phyloP scores from a whole-genome alignment of 1,139 yeast species.

The Scheffersomyces cryptocercus region DNA sequence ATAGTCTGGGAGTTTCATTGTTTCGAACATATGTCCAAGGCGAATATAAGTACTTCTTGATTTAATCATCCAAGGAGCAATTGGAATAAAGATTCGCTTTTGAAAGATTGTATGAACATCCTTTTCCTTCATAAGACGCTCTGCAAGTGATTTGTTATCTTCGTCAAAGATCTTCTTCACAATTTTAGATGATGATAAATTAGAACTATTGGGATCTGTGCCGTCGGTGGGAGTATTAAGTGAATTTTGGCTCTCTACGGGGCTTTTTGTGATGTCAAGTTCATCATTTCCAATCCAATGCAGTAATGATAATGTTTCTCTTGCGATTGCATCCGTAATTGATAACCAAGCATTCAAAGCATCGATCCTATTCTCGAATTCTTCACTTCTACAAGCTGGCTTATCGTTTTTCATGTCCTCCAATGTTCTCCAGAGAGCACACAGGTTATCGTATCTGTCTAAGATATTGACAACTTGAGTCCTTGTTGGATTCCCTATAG shows the following conservation, averaged over 20 bases:
- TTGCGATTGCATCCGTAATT: conserved; percentile 66
- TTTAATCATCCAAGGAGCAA: conserved; percentile 75
- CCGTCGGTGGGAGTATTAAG: conserved; percentile 23
- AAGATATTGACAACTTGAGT: conserved; percentile 59
- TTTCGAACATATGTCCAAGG: conserved; percentile 62
- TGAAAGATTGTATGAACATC: conserved; percentile 71
- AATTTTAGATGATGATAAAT: conserved; percentile 18
- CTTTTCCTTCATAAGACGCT: conserved; percentile 80
- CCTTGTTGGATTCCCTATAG: conserved; percentile 28
- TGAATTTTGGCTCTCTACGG: conserved; percentile 18
- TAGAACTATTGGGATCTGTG: conserved; percentile 25
- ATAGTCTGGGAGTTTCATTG: conserved; percentile 75
- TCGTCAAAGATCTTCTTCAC: conserved; percentile 53
- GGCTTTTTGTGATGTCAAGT: conserved; percentile 55
- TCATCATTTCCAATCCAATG: conserved; percentile 83
- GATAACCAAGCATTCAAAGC: conserved; percentile 86
- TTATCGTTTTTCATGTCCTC: conserved; percentile 80
- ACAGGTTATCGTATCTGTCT: conserved; percentile 65
- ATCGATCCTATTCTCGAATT: conserved; percentile 66
- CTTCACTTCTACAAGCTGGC: conserved; percentile 66
- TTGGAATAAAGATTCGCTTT: conserved; percentile 57
- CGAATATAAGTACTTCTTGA: conserved; percentile 72
- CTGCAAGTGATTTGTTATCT: conserved; percentile 73
- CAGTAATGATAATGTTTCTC: conserved; percentile 57
- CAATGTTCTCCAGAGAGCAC: conserved; percentile 77